Evolutionary conservation across 2,329 filamentous ascomycete genomes (phyloP).

Genomic region (Botrytis medusae): DNA sequence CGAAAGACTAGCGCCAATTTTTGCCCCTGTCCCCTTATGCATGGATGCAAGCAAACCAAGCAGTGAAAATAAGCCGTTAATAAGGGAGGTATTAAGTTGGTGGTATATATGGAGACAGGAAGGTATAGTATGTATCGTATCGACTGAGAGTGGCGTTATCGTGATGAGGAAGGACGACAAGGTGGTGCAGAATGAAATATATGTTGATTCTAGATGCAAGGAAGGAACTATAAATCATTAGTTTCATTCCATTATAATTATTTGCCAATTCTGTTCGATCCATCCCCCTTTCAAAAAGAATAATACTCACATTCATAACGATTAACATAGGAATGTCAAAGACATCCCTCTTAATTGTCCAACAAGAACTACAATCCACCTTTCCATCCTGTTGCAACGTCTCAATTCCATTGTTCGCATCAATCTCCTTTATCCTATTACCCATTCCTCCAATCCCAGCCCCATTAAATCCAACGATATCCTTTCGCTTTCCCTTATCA

Average conservation of each 20-base stretch:
- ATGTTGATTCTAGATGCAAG: constrained; percentile 43
- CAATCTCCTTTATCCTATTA: constrained; percentile 60
- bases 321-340: constrained; percentile 99
- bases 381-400: constrained; percentile 83
- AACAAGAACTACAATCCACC: constrained; percentile 93
- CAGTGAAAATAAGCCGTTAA: not conserved
- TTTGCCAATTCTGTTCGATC: not conserved
- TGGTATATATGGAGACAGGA: not conserved
- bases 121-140: not conserved
- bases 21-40: constrained; percentile 10
- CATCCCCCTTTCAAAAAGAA: constrained; percentile 24
- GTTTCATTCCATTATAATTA: not conserved
- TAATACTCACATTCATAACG: constrained; percentile 85
- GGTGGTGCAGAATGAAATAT: not conserved
- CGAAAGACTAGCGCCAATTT: constrained; percentile 7
- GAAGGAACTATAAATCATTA: constrained; percentile 42
- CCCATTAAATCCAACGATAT: constrained; percentile 11
- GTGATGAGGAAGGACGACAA: not conserved
- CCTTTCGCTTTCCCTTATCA: constrained; percentile 27
- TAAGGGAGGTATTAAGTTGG: not conserved
- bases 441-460: constrained; percentile 44
- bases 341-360: constrained; percentile 93
- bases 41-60: constrained; percentile 8
- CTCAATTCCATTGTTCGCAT: constrained; percentile 76
- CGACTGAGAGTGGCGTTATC: not conserved